phyloP scores from a whole-genome alignment of 129 eudicot species.

The Helichrysum umbraculigerum region DNA sequence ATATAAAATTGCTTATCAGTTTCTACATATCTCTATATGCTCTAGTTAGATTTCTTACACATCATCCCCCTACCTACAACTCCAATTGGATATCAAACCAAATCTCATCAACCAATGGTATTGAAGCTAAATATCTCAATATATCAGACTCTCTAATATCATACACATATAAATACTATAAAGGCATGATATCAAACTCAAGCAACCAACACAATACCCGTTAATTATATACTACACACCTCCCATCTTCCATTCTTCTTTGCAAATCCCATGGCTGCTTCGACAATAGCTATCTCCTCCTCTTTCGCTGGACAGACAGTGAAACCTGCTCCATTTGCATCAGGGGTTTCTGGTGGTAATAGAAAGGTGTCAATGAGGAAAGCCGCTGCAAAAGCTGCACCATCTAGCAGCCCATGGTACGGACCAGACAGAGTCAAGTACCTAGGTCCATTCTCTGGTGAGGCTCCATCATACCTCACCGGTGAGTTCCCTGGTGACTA shows the following conservation, averaged over 20 bases:
- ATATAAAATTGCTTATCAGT: neutral
- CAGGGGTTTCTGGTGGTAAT: neutral
- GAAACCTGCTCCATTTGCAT: neutral
- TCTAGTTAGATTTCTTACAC: neutral
- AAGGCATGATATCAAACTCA: constrained; percentile 5
- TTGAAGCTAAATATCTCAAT: neutral
- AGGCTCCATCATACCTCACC: neutral
- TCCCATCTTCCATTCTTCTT: neutral
- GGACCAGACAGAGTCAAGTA: constrained; percentile 28
- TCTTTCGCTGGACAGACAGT: neutral
- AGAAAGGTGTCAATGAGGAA: constrained; percentile 17
- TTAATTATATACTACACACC: neutral
- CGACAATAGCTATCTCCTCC: neutral
- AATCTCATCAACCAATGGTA: constrained; percentile 20
- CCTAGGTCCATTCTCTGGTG: constrained; percentile 12
- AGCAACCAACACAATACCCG: constrained; percentile 13
- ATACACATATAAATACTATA: neutral
- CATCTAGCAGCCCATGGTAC: constrained; percentile 19
- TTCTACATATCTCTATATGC: neutral
- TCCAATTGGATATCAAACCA: constrained; percentile 12
- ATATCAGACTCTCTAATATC: neutral
- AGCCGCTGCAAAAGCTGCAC: neutral
- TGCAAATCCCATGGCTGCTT: neutral
- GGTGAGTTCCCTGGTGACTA: constrained; percentile 30
- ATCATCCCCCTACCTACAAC: neutral